Conservation (phyloP, 1,284 basidiomycete genomes). For the Malassezia caprae region DNA sequence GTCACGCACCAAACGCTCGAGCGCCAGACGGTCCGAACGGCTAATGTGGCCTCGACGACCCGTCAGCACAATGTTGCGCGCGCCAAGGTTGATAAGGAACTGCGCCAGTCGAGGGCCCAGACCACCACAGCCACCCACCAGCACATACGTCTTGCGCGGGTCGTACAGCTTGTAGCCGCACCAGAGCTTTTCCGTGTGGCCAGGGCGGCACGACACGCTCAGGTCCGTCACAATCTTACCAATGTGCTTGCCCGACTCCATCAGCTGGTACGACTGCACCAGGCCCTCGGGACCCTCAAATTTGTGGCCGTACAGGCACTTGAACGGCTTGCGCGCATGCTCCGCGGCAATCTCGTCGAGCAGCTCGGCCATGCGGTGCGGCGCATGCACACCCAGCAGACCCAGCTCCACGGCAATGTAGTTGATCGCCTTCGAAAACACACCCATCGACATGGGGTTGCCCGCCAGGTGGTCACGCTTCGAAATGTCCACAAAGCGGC, state of each 20-base stretch:
- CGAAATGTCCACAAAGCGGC: slow-evolving; percentile 19
- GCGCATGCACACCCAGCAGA: slow-evolving; percentile 16
- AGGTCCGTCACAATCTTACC: slow-evolving; percentile 20
- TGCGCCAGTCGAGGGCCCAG: slow-evolving; percentile 19
- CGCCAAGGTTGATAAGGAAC: slow-evolving; percentile 17
- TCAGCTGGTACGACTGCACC: slow-evolving; percentile 17
- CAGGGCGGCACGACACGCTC: background rate
- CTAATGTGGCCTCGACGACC: slow-evolving; percentile 19
- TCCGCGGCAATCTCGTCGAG: slow-evolving; percentile 18
- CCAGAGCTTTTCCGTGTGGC: slow-evolving; percentile 2
- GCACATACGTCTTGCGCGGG: slow-evolving; percentile 18
- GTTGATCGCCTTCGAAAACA: slow-evolving; percentile 21
- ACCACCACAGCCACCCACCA: slow-evolving; percentile 23
- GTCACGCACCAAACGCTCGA: slow-evolving; percentile 18
- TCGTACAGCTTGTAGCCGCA: slow-evolving; percentile 15
- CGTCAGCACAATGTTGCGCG: slow-evolving; percentile 22
- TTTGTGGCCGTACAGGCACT: slow-evolving; percentile 12
- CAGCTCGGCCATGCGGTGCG: slow-evolving; percentile 11
- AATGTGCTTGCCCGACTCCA: slow-evolving; percentile 20
- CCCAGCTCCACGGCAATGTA: slow-evolving; percentile 21
- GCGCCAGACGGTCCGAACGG: slow-evolving; percentile 17
- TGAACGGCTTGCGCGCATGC: slow-evolving; percentile 15
- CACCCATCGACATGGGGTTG: slow-evolving; percentile 19
- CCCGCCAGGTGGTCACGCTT: slow-evolving; percentile 20
- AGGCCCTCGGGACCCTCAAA: slow-evolving; percentile 16